Percentiles rank a stretch among this genome's conserved stretches.
Conservation (phyloP, 306 rosid species). For the Biancaea sappan region DNA sequence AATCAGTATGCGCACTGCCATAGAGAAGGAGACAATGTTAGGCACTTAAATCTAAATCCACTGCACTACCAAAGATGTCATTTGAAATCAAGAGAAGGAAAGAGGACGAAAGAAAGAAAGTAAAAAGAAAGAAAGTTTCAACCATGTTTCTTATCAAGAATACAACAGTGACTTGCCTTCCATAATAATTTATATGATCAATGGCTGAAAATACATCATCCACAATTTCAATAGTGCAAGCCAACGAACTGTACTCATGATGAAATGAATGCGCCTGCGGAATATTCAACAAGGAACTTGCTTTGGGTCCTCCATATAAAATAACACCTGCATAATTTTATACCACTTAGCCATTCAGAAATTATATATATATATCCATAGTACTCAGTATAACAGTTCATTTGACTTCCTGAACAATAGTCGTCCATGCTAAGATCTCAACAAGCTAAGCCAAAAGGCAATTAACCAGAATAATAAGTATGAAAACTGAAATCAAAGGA, state of each 20-base stretch:
- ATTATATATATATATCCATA: neutral
- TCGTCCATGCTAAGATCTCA: neutral
- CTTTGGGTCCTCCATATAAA: constrained; percentile 87
- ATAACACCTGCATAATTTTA: constrained; percentile 62
- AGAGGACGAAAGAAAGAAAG: constrained; percentile 27
- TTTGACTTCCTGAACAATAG: neutral
- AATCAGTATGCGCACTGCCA: constrained; percentile 95
- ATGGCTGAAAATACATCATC: constrained; percentile 83
- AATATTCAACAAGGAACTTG: constrained; percentile 66
- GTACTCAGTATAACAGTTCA: neutral
- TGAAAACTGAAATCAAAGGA: neutral
- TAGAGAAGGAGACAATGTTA: constrained; percentile 26
- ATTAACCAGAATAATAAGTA: neutral
- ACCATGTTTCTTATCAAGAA: constrained; percentile 33
- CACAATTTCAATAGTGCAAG: constrained; percentile 90
- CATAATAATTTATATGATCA: constrained; percentile 77
- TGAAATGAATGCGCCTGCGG: constrained; percentile 75
- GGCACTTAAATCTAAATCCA: neutral
- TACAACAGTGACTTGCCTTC: constrained; percentile 68
- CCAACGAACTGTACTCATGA: constrained; percentile 84
- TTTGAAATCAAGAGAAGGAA: constrained; percentile 6
- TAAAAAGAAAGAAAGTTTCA: constrained; percentile 23
- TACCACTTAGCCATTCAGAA: constrained; percentile 3
- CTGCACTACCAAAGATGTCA: constrained; percentile 2
- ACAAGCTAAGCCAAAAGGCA: constrained; percentile 1